A percentile compares a stretch with the other conserved stretches of the same genome.
phyloP scores from a whole-genome alignment of 345 rosid genomes.

The Ricinus communis region DNA sequence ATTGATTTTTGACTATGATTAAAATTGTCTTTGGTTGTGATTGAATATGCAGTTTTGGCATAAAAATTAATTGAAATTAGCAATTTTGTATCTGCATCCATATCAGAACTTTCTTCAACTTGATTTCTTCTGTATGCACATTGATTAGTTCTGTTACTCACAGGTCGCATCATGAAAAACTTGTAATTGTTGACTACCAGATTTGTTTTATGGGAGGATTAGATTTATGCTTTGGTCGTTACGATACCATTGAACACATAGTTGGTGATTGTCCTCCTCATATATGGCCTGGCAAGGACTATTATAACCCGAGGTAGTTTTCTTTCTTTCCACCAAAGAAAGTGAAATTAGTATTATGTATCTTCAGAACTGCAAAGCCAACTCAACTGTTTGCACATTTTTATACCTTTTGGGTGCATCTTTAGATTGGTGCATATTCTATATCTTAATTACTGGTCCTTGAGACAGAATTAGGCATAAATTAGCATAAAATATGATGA shows the following conservation, averaged over 20 bases:
- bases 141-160: slow-evolving; percentile 10
- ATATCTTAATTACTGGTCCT: not conserved
- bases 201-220: slow-evolving; percentile 90
- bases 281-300: slow-evolving; percentile 93
- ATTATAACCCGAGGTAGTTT: slow-evolving; percentile 82
- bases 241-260: slow-evolving; percentile 71
- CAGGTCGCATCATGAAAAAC: slow-evolving; percentile 98
- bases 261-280: slow-evolving; percentile 69
- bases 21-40: not conserved
- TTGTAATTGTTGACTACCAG: slow-evolving; percentile 76
- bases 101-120: not conserved
- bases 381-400: not conserved
- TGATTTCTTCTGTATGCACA: slow-evolving; percentile 20
- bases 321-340: slow-evolving; percentile 5
- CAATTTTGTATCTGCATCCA: not conserved
- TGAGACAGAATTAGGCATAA: not conserved
- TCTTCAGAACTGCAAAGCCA: not conserved
- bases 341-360: not conserved
- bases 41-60: not conserved
- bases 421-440: not conserved
- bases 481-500: not conserved
- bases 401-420: too few relatives aligned
- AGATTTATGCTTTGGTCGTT: slow-evolving; percentile 91
- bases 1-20: not conserved
- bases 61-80: not conserved